Percentiles rank a stretch among this genome's conserved stretches.
phyloP scores from a whole-genome alignment of 768 basidiomycete genomes.

The Lactarius trivialis region DNA sequence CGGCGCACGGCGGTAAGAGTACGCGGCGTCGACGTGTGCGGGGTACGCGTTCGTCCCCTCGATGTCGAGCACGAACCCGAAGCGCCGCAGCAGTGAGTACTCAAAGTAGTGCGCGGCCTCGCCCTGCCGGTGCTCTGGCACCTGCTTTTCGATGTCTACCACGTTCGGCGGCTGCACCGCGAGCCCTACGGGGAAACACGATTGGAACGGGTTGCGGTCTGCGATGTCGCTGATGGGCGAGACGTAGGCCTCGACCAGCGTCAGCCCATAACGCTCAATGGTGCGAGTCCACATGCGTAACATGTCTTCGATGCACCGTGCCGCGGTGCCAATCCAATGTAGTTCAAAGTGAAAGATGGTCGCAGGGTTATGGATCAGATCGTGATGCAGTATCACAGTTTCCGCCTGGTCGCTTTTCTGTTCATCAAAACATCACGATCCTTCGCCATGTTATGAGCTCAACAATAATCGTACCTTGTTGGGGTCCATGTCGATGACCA shows the following conservation, averaged over 20 bases:
- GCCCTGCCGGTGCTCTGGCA: conserved; percentile 57
- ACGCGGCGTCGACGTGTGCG: conserved; percentile 74
- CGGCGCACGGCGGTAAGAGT: conserved; percentile 78
- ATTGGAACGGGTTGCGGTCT: conserved; percentile 84
- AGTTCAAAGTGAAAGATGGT: conserved; percentile 96
- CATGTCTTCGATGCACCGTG: conserved; percentile 84
- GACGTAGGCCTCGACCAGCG: conserved; percentile 89
- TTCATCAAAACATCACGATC: no score
- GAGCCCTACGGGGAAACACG: conserved; percentile 79
- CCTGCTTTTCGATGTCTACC: conserved; percentile 56
- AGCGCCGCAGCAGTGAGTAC: conserved; percentile 64
- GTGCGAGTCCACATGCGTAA: conserved; percentile 73
- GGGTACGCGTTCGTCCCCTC: conserved; percentile 76
- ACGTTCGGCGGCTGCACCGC: conserved; percentile 67
- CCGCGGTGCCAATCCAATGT: conserved; percentile 94
- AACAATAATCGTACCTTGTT: conserved; percentile 45
- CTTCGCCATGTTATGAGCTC: no score
- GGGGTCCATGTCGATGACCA: conserved; percentile 83
- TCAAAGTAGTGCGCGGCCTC: conserved; percentile 66
- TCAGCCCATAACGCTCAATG: conserved; percentile 85
- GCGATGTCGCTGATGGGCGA: conserved; percentile 85
- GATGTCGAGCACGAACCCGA: conserved; percentile 79
- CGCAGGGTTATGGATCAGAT: conserved; percentile 91
- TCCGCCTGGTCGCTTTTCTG: conserved; percentile 86
- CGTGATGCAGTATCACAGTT: conserved; percentile 82